phyloP scores from a whole-genome alignment of 148 eudicot genomes.

The Vaccinium myrtillus region DNA sequence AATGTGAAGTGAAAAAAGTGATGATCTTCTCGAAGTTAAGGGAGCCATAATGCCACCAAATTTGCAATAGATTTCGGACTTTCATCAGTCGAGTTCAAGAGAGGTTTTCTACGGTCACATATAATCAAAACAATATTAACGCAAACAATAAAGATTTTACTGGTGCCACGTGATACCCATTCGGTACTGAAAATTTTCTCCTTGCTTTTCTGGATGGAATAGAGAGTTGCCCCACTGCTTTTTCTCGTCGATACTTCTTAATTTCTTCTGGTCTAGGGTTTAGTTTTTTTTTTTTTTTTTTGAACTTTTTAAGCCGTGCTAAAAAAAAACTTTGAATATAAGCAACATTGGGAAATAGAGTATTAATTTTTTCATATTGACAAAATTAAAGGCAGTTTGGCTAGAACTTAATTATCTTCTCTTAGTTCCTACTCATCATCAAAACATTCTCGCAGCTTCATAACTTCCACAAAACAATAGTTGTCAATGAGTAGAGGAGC shows the following conservation, averaged over 20 bases:
- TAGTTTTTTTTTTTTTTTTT: not conserved
- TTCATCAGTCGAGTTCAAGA: too few species aligned
- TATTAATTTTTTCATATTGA: not conserved
- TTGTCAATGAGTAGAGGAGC: not conserved
- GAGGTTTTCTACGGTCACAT: too few species aligned
- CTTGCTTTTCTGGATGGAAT: too few species aligned
- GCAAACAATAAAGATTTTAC: too few species aligned
- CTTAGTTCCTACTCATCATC: constrained; percentile 3
- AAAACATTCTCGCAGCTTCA: not conserved
- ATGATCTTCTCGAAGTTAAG: not conserved
- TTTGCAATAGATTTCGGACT: too few species aligned
- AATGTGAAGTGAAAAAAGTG: too few species aligned
- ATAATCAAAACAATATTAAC: too few species aligned
- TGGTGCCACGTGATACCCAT: too few species aligned
- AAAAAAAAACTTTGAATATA: not conserved
- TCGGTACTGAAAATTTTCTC: too few species aligned
- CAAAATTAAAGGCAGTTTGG: not conserved
- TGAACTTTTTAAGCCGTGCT: not conserved
- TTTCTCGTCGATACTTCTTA: not conserved
- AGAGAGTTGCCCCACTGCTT: too few species aligned
- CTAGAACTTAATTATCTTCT: not conserved
- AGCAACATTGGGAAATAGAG: not conserved
- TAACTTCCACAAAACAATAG: not conserved
- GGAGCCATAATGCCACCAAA: too few species aligned
- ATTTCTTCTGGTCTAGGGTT: not conserved